Conservation (phyloP, 192 early-diverging fungal species). For the Coemansia biformis region DNA sequence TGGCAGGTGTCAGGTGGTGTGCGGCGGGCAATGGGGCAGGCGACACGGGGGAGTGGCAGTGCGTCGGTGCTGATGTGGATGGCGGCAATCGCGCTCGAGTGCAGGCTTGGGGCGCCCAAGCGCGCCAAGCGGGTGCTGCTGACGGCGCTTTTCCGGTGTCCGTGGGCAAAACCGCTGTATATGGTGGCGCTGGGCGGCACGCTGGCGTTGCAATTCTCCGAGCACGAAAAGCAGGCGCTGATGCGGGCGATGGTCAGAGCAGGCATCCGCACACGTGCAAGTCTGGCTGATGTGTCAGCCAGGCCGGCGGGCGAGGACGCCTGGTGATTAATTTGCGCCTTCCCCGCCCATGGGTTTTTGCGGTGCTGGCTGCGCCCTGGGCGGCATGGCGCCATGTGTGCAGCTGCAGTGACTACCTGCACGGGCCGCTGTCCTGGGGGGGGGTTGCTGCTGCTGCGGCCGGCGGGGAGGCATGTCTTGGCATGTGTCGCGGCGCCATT, state of each 20-base stretch:
- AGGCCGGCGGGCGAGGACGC: background rate
- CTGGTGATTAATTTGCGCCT: too few species aligned
- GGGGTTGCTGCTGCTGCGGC: too few species aligned
- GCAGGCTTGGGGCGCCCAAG: background rate
- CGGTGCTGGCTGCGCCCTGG: too few species aligned
- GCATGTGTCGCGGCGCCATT: too few species aligned
- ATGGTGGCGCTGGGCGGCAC: slow-evolving; percentile 9
- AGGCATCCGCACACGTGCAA: slow-evolving; percentile 15
- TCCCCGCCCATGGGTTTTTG: too few species aligned
- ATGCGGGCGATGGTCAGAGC: slow-evolving; percentile 18
- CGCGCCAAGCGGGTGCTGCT: slow-evolving; percentile 9
- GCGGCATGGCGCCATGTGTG: too few species aligned
- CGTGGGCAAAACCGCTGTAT: slow-evolving; percentile 31
- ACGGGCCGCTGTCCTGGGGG: too few species aligned
- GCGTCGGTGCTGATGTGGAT: slow-evolving; percentile 17
- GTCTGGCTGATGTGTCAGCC: background rate
- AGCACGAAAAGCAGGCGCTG: slow-evolving; percentile 5
- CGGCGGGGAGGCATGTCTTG: too few species aligned
- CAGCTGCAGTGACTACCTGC: too few species aligned
- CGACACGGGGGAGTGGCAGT: slow-evolving; percentile 7
- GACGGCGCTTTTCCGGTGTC: slow-evolving; percentile 15
- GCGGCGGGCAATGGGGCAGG: slow-evolving; percentile 8
- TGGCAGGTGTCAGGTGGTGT: too few species aligned
- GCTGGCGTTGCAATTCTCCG: slow-evolving; percentile 5
- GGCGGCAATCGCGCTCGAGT: slow-evolving; percentile 7